Evolutionary conservation across 495 filamentous ascomycete species (phyloP).

Genomic region (Haplographium delicatum): DNA sequence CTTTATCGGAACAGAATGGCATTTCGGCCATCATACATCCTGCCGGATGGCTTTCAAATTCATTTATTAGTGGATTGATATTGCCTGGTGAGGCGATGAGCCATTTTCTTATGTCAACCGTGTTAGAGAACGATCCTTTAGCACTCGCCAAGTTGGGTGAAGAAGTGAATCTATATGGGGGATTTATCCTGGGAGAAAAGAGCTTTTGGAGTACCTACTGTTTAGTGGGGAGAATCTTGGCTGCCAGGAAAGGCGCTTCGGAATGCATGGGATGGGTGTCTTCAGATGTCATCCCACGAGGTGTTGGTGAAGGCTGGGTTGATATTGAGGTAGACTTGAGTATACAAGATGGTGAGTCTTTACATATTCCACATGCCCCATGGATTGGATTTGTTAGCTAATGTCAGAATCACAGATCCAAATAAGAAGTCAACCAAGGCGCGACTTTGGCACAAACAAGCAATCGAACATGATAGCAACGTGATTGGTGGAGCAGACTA

Average conservation of each 20-base stretch:
- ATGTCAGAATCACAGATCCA: not conserved
- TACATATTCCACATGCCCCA: too few species aligned
- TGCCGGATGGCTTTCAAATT: conserved; percentile 76
- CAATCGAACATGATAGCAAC: conserved; percentile 45
- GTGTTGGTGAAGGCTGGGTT: conserved; percentile 58
- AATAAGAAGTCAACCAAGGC: conserved; percentile 25
- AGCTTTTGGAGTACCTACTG: conserved; percentile 83
- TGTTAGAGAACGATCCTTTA: conserved; percentile 68
- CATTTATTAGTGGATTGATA: conserved; percentile 72
- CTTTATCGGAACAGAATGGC: conserved; percentile 31
- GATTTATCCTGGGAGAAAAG: conserved; percentile 62
- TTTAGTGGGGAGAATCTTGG: conserved; percentile 70
- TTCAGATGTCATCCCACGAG: conserved; percentile 47
- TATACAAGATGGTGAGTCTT: conserved; percentile 8
- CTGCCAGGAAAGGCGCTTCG: conserved; percentile 55
- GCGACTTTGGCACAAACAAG: conserved; percentile 40
- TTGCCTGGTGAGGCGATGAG: conserved; percentile 68
- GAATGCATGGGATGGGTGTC: conserved; percentile 79
- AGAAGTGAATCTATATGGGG: conserved; percentile 69
- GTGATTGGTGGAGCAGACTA: conserved; percentile 46
- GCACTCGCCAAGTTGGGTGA: conserved; percentile 62
- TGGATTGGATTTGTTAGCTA: not conserved
- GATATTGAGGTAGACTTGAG: conserved; percentile 42
- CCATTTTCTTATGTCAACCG: conserved; percentile 72
- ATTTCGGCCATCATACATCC: conserved; percentile 42